Evolutionary conservation across 1,284 basidiomycete species (phyloP), one percentile per base, ranked within the genome.

Genomic region (Heterobasidion occidentale): DNA sequence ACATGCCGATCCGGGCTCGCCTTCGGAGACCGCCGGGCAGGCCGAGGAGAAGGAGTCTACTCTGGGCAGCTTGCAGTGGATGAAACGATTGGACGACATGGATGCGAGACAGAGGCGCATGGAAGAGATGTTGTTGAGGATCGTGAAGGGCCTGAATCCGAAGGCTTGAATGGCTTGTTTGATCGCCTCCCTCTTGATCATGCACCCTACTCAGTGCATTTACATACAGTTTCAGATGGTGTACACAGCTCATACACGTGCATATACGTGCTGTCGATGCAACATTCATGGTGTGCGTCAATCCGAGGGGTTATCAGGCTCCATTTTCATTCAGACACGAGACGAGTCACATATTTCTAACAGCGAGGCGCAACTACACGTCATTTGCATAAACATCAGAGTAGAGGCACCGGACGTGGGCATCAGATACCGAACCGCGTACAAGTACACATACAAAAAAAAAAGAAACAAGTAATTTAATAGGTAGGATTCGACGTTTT

Each of bases 31-130:
- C 7, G 78, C 75, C 9, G 74, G 70, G 45, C 67, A 76, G 63
- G 68, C 69, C 19, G 73, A 77, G 55, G 74, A 73, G 53, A 71
- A 68, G 15, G 68, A 67, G 35, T 46, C 7, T 65, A 61, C 7
- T 65, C 58, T 42, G 61, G 63, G 68, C 50, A 60, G 54, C 61
- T n/a, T 59, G 27, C 62, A 66, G 27, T 71, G 74, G 67, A 66
- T 68, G 57, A 72, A 67, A 56, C 72, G 81, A 49, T 68, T 90
- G 61, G 75, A 77, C 2, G 69, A 70, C 36, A 82, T 90, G 54
- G 88, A 90, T 64, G 71, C 73, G 63, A 71, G 77, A 56, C 84
- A 90, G 67, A 71, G 76, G 64, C 75, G 81, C 59, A 88, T 90
- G 51, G 87, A 90, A 64, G 71, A 74, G 14, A 60, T 90, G 55